Conservation (phyloP, 139 green algal genomes). For the Axilococcus clingmanii region DNA sequence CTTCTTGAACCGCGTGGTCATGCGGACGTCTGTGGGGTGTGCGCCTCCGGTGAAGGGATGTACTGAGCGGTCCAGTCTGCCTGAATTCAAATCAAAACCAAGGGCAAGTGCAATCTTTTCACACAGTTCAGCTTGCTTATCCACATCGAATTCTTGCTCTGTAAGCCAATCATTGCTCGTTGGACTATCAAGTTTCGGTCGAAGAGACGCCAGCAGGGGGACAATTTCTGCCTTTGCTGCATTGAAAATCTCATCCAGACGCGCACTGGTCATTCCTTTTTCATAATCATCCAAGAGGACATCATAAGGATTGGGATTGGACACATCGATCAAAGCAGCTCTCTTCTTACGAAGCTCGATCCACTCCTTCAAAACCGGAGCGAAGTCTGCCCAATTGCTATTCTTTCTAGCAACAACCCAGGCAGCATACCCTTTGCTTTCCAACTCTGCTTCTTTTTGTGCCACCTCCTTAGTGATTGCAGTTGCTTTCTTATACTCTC, state of each 20-base stretch:
- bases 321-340: slow-evolving; percentile 20
- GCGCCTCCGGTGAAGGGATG: slow-evolving; percentile 72
- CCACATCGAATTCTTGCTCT: slow-evolving; percentile 37
- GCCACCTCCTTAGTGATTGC: slow-evolving; percentile 62
- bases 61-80: slow-evolving; percentile 70
- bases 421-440: slow-evolving; percentile 59
- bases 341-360: slow-evolving; percentile 53
- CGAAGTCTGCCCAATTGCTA: slow-evolving; percentile 69
- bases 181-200: slow-evolving; percentile 27
- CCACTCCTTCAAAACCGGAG: slow-evolving; percentile 71
- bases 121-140: slow-evolving; percentile 32
- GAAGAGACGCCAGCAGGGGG: slow-evolving; percentile 53
- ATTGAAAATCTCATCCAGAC: slow-evolving; percentile 76
- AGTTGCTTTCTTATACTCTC: slow-evolving; percentile 30
- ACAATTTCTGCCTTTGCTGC: slow-evolving; percentile 54
- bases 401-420: slow-evolving; percentile 69
- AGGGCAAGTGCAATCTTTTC: slow-evolving; percentile 45
- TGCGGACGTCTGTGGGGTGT: slow-evolving; percentile 75
- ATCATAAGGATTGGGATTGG: slow-evolving; percentile 48
- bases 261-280: slow-evolving; percentile 58
- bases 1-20: slow-evolving; percentile 87
- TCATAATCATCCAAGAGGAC: slow-evolving; percentile 82
- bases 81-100: slow-evolving; percentile 65
- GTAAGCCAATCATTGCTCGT: slow-evolving; percentile 32
- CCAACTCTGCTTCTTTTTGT: slow-evolving; percentile 53